These are phyloP conservation scores for Penicillium concentricum DNA, from an alignment of 2,329 filamentous ascomycete species.

Conservation along the genomic window DNA sequence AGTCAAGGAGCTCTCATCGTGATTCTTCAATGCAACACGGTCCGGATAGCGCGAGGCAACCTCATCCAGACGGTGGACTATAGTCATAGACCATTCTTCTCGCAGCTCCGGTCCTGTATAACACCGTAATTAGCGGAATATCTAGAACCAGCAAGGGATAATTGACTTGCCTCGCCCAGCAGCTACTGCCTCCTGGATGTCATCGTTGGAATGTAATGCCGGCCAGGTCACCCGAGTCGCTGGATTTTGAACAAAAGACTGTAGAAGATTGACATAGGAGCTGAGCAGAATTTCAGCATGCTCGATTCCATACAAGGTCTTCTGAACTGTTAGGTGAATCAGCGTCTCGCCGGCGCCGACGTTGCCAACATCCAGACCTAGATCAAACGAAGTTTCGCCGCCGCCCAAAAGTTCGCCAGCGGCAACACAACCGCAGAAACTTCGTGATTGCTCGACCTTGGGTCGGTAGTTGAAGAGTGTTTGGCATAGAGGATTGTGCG, in stretches of 20 bases:
- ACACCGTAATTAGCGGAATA: background rate
- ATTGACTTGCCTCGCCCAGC: conserved; percentile 18
- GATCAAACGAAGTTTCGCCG: conserved; percentile 33
- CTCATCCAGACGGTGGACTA: conserved; percentile 39
- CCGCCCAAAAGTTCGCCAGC: conserved; percentile 12
- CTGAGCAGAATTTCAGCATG: conserved; percentile 24
- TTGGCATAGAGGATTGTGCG: conserved; percentile 52
- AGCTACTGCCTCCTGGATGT: conserved; percentile 15
- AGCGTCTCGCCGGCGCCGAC: conserved; percentile 17
- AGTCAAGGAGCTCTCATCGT: conserved; percentile 28
- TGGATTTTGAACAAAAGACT: conserved; percentile 18
- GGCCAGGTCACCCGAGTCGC: conserved; percentile 21
- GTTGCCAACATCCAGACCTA: conserved; percentile 42
- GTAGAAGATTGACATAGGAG: conserved; percentile 18
- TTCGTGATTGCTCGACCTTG: conserved; percentile 29
- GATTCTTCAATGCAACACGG: conserved; percentile 31
- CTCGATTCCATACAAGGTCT: conserved; percentile 30
- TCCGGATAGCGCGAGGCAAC: conserved; percentile 23
- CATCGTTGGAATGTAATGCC: conserved; percentile 8
- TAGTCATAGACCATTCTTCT: conserved; percentile 35
- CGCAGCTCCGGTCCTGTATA: conserved; percentile 18
- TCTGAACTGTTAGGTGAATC: conserved; percentile 31
- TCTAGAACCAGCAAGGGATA: background rate
- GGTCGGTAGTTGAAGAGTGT: conserved; percentile 50
- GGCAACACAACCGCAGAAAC: conserved; percentile 16